phyloP scores from a whole-genome alignment of 163 green algal species.

The Chlamydomonas reinhardtii region DNA sequence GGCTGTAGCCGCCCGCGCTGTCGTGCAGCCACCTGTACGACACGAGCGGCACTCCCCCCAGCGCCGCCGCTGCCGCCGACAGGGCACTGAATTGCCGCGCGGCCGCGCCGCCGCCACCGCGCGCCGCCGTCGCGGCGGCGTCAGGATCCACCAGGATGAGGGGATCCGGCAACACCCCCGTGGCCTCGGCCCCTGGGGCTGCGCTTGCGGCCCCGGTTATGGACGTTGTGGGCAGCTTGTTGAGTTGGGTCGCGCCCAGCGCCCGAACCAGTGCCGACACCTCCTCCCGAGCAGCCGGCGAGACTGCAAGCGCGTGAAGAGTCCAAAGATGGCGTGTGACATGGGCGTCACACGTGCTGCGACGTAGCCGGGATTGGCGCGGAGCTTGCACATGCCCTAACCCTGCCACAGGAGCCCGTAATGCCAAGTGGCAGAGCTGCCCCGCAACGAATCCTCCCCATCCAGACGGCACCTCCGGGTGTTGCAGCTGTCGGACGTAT shows the following conservation, averaged over 20 bases:
- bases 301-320: neutral
- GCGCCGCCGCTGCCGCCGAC: neutral
- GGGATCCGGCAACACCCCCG: neutral
- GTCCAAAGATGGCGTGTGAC: neutral
- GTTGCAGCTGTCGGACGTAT: too few species aligned
- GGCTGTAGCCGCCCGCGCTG: constrained; percentile 10
- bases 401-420: too few species aligned
- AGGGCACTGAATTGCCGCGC: constrained; percentile 21
- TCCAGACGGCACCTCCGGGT: too few species aligned
- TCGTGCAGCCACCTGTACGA: constrained; percentile 44
- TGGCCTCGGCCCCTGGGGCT: neutral
- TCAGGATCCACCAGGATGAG: constrained; percentile 33
- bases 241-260: neutral
- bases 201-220: neutral
- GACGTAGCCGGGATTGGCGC: too few species aligned
- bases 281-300: neutral
- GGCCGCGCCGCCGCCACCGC: constrained; percentile 7
- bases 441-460: too few species aligned
- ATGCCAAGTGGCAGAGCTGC: too few species aligned
- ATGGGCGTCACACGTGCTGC: too few species aligned
- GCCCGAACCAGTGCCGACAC: neutral
- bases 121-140: neutral
- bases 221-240: neutral
- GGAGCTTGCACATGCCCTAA: too few species aligned
- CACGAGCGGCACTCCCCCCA: neutral